These are phyloP conservation scores for Cyberlindnera galapagoensis DNA, from an alignment of 805 yeast species.

Conservation along the genomic window DNA sequence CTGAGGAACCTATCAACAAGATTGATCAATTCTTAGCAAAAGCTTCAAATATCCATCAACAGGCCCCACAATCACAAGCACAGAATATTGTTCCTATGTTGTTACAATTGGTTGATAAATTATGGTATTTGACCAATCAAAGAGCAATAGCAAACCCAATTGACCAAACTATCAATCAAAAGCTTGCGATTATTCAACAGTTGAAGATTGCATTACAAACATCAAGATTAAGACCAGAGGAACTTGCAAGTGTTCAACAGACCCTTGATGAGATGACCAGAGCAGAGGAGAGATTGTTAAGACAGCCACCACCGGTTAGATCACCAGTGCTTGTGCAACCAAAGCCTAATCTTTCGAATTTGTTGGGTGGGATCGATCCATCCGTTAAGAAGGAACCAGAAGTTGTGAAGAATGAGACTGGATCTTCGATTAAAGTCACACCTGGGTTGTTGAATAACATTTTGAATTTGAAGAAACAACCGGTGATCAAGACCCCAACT, in stretches of 20 bases:
- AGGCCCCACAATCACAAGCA: constrained; percentile 6
- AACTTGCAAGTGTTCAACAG: constrained; percentile 30
- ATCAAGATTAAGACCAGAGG: constrained; percentile 26
- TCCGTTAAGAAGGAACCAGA: too few species aligned
- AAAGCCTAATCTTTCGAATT: neutral
- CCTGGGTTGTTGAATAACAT: constrained; percentile 13
- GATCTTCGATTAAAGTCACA: too few species aligned
- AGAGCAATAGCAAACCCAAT: constrained; percentile 25
- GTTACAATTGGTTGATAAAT: constrained; percentile 29
- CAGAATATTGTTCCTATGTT: constrained; percentile 19
- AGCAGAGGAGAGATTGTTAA: constrained; percentile 30
- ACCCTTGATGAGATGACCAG: constrained; percentile 30
- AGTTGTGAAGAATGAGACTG: too few species aligned
- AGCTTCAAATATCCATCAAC: constrained; percentile 43
- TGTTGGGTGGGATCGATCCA: too few species aligned
- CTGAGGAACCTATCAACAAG: constrained; percentile 56
- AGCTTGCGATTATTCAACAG: constrained; percentile 29
- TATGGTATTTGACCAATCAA: constrained; percentile 28
- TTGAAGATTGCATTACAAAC: constrained; percentile 29
- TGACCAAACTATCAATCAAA: constrained; percentile 24
- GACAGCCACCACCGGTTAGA: constrained; percentile 19
- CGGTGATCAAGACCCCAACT: constrained; percentile 5
- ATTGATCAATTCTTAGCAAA: constrained; percentile 69
- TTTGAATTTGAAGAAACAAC: constrained; percentile 14
- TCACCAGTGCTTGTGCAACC: constrained; percentile 10